These are phyloP conservation scores for Cyphellophora attinorum DNA, from an alignment of 2,329 filamentous ascomycete genomes.

Conservation along the genomic window DNA sequence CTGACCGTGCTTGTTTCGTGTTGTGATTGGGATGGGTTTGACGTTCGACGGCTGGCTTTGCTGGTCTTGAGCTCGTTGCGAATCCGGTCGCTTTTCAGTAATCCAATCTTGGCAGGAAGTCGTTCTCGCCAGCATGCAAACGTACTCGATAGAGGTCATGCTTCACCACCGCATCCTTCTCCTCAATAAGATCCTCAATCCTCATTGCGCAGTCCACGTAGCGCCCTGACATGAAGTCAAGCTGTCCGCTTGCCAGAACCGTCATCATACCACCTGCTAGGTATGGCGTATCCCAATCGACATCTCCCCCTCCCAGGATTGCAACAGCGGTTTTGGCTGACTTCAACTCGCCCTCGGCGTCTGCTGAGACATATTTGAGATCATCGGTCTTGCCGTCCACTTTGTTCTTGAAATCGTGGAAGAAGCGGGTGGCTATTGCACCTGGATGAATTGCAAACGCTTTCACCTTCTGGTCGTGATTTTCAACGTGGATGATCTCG, in stretches of 20 bases:
- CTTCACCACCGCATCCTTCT: slow-evolving; percentile 8
- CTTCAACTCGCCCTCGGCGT: slow-evolving; percentile 8
- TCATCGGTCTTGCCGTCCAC: slow-evolving; percentile 10
- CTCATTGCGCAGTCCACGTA: slow-evolving; percentile 11
- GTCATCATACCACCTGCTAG: slow-evolving; percentile 13
- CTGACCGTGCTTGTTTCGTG: no score
- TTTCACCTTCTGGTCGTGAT: slow-evolving; percentile 12
- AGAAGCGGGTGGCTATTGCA: slow-evolving; percentile 14
- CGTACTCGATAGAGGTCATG: slow-evolving; percentile 12
- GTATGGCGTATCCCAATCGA: slow-evolving; percentile 13
- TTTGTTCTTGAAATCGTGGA: slow-evolving; percentile 14
- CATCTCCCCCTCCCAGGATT: slow-evolving; percentile 10
- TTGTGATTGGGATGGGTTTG: no score
- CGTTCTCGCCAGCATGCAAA: slow-evolving; percentile 8
- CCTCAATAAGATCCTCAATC: slow-evolving; percentile 8
- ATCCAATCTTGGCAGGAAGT: slow-evolving; percentile 8
- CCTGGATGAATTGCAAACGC: slow-evolving; percentile 15
- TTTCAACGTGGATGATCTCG: slow-evolving; percentile 15
- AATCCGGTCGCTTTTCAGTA: no score
- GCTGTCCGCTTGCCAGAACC: slow-evolving; percentile 8
- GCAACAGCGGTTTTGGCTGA: slow-evolving; percentile 10
- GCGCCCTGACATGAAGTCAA: slow-evolving; percentile 13
- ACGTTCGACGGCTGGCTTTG: no score
- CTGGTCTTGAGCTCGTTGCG: no score
- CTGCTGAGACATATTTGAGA: slow-evolving; percentile 10